Base-by-base conservation (phyloP, 495 filamentous ascomycete genomes). In the Trichocladium antarcticum region DNA sequence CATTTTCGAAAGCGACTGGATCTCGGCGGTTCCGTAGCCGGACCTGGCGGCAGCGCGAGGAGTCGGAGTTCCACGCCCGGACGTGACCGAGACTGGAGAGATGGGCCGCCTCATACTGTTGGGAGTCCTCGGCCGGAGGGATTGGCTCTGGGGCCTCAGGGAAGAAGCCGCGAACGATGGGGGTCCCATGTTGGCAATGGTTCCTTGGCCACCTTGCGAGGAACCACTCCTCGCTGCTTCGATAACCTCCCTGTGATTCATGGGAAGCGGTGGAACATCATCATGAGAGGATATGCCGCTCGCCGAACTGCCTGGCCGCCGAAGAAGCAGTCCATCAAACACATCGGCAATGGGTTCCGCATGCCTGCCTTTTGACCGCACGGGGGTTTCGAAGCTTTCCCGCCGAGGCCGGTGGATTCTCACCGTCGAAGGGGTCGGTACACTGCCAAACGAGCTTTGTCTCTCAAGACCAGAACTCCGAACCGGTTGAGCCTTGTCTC, bases 141-240 rank as follows among this genome's bases (percentile, higher is more conserved):
- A 62, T 15, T 62, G 61, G 42, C 46, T 56, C 22, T 59, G 56
- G 34, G 54, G 64, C 56, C 72, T 76, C 59, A 83, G 84, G 3
- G 83, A 84, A 50, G 87, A 94, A 41, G 92, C 87, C 22, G 89
- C 85, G 47, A 85, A 73, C 41, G 81, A 57, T 7, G 92, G 90
- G 35, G 92, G 92, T 0, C 87, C 92, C 92, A 97, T 98, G 37
- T 66, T 57, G 34, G 70, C 73, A 31, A 69, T 51, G 59, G 66
- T 40, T 8, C 60, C 62, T 36, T 76, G 77, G 17, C 69, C 59
- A 5, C 68, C 70, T n/a, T 60, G 49, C 1, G 71, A 59, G 11
- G 72, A 75, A 31, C 66, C 60, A 17, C 72, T 72, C 31, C 74
- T 74, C 29, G 87, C 90, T 9, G 86, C 87, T 45, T 87, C 78